phyloP scores from a whole-genome alignment of 768 basidiomycete genomes.

The Boletus rubroflammeus region DNA sequence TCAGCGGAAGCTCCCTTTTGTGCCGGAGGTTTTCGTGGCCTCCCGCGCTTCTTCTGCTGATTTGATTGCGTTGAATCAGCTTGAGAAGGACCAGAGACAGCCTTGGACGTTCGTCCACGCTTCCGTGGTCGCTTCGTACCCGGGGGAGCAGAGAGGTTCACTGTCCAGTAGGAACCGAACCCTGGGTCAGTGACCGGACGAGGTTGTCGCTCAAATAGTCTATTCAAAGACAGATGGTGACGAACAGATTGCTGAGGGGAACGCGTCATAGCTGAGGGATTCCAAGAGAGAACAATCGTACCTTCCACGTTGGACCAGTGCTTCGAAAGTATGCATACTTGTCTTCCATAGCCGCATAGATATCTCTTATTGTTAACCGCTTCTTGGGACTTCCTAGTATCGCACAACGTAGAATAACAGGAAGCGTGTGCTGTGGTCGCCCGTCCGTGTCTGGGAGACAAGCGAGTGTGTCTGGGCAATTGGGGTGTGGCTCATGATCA shows the following conservation, averaged over 20 bases:
- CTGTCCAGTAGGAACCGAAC: slow-evolving; percentile 87
- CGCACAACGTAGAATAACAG: slow-evolving; percentile 80
- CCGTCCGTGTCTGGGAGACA: slow-evolving; percentile 79
- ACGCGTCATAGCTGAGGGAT: slow-evolving; percentile 2
- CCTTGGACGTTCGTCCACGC: slow-evolving; percentile 61
- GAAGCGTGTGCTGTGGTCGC: slow-evolving; percentile 79
- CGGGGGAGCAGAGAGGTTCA: slow-evolving; percentile 80
- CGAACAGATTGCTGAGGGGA: slow-evolving; percentile 74
- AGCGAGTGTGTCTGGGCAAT: slow-evolving; percentile 73
- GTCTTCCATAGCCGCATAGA: slow-evolving; percentile 82
- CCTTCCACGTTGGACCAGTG: slow-evolving; percentile 85
- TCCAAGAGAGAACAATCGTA: slow-evolving; percentile 27
- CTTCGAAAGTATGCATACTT: slow-evolving; percentile 81
- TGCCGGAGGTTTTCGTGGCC: slow-evolving; percentile 34
- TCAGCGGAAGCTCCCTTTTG: slow-evolving; percentile 18
- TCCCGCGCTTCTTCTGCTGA: slow-evolving; percentile 39
- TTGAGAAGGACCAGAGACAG: slow-evolving; percentile 21
- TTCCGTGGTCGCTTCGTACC: slow-evolving; percentile 85
- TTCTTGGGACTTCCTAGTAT: slow-evolving; percentile 74
- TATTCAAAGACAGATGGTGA: slow-evolving; percentile 79
- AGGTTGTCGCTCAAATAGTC: slow-evolving; percentile 77
- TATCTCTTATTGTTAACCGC: slow-evolving; percentile 78
- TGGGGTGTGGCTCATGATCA: slow-evolving; percentile 62
- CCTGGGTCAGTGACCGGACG: slow-evolving; percentile 82
- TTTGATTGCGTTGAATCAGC: slow-evolving; percentile 6